Conservation (phyloP, 768 basidiomycete genomes). For the Boletus bicolor region DNA sequence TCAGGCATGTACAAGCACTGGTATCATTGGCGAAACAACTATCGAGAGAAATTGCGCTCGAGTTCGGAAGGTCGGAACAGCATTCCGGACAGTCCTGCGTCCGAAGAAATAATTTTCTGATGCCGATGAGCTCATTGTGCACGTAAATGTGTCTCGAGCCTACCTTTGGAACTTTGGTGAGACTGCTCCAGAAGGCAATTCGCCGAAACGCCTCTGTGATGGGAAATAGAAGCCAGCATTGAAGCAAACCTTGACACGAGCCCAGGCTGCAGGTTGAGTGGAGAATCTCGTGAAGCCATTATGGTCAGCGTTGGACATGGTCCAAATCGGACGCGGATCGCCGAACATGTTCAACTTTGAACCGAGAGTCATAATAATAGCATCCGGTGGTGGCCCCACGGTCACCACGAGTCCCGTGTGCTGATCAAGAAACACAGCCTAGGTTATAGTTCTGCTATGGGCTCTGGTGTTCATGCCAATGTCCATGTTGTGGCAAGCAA, state of each 20-base stretch:
- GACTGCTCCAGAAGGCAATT: background rate
- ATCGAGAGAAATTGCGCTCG: background rate
- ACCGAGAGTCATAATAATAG: background rate
- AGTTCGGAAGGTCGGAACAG: background rate
- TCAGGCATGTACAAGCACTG: background rate
- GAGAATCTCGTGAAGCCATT: background rate
- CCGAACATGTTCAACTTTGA: constrained; percentile 17
- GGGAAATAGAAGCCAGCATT: constrained; percentile 1
- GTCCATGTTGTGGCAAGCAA: too few relatives aligned
- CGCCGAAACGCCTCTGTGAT: background rate
- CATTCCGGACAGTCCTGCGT: too few relatives aligned
- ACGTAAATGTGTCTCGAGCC: background rate
- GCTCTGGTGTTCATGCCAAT: background rate
- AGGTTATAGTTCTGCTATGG: background rate
- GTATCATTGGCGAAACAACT: background rate
- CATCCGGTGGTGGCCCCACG: background rate
- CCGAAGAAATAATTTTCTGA: too few relatives aligned
- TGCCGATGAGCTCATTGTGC: background rate
- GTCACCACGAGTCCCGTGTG: background rate
- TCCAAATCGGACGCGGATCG: background rate
- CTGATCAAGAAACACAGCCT: background rate
- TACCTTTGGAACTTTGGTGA: background rate
- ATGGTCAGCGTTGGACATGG: background rate
- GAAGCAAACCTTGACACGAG: background rate
- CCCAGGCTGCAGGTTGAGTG: background rate